A percentile compares a stretch with the other conserved stretches of the same genome.
These are phyloP conservation scores for Chytriomyces confervae DNA, from an alignment of 192 early-diverging fungal genomes.

Conservation along the genomic window DNA sequence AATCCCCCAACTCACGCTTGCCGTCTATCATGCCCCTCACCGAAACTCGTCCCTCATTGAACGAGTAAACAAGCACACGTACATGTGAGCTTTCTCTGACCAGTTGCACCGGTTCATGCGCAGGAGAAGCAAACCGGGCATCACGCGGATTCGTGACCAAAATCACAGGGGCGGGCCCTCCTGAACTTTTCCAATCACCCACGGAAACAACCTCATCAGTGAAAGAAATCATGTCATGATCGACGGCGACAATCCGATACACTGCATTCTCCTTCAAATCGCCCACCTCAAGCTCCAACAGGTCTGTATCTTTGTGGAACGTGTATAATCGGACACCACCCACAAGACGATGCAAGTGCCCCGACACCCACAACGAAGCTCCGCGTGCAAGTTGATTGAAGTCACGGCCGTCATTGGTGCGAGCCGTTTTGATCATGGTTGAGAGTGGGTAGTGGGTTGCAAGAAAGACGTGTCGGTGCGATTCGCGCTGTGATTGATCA, in stretches of 20 bases:
- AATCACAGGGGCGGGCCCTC: constrained; percentile 73
- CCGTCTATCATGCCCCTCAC: not conserved
- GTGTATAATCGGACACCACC: constrained; percentile 54
- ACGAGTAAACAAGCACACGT: constrained; percentile 71
- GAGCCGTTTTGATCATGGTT: constrained; percentile 73
- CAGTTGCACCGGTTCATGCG: constrained; percentile 63
- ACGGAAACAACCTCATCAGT: constrained; percentile 73
- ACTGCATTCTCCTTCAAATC: constrained; percentile 89
- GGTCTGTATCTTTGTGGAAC: constrained; percentile 29
- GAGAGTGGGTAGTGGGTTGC: constrained; percentile 80
- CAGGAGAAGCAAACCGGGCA: constrained; percentile 70
- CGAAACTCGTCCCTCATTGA: not conserved
- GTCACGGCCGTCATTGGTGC: constrained; percentile 58
- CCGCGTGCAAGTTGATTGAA: constrained; percentile 64
- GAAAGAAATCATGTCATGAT: constrained; percentile 86
- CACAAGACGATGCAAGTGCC: constrained; percentile 82
- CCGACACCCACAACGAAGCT: constrained; percentile 82
- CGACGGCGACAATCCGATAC: constrained; percentile 80
- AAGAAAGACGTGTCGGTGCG: constrained; percentile 70
- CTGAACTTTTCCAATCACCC: constrained; percentile 47
- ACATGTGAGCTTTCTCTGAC: constrained; percentile 72
- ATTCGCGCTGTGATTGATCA: constrained; percentile 33
- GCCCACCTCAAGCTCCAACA: constrained; percentile 78
- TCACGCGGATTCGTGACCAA: constrained; percentile 91
- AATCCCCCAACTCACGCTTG: constrained; percentile 16